Base-by-base conservation (phyloP, 768 basidiomycete genomes). In the Calocera viscosa region DNA sequence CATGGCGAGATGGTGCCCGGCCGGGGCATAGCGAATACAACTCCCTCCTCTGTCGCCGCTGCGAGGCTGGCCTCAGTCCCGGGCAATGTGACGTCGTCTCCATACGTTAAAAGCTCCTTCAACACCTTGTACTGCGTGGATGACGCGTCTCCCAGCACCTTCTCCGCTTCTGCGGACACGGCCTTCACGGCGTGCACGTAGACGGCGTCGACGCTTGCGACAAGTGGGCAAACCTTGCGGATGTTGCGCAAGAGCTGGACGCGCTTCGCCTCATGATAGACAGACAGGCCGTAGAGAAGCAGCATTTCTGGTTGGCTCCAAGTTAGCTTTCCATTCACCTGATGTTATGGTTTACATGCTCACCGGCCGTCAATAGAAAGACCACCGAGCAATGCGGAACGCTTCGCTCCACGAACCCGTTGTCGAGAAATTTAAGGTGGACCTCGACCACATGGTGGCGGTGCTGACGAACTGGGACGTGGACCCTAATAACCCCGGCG, bases 1-100 rank as follows among this genome's bases (percentile, higher is more conserved):
- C 96, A 99, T 1, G 96, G 94, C 2, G 95, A 97, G 72, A 98
- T 88, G 2, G 94, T 94, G 2, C 95, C 94, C 8, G 85, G 82
- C 67, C 94, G 80, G 12, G 94, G 94, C 5, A 89, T 78, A 41
- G 96, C 85, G 74, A 85, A 95, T 43, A 86, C 77, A 12, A 86
- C 78, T 63, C 84, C 83, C 30, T 71, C 67, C 47, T 69, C 72
- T 65, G 16, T 68, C 70, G 11, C 73, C 73, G 19, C 73, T 72
- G 64, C 79, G 72, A n/a, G 78, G 73, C 30, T 75, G 72, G 24
- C 74, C 69, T 19, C 68, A 0, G 86, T 86, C 7, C 71, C 76
- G 1, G 79, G 74, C 2, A 86, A 75, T 2, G 81, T 78, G 68
- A 83, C 76, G 74, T 90, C 80, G 73, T 94, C 90, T 5, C 96